Percentiles rank a stretch among this genome's conserved stretches.
Conservation (phyloP, 306 rosid species). For the Acacia acuminata region DNA sequence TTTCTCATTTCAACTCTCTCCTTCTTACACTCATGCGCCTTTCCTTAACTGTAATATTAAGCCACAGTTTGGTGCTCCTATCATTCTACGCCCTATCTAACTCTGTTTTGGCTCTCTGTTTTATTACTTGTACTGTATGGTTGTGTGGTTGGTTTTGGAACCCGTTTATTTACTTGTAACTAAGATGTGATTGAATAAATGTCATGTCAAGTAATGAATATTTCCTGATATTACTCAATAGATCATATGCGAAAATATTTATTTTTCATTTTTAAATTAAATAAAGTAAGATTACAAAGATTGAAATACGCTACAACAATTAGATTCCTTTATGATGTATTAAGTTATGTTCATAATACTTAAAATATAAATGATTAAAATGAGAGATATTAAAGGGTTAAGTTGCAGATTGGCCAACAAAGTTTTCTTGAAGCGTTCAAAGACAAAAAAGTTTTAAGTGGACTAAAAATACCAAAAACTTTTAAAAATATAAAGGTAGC, state of each 20-base stretch:
- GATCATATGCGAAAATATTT: not conserved
- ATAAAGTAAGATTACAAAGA: not conserved
- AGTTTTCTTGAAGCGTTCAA: too few species aligned
- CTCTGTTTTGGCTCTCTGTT: not conserved
- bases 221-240: not conserved
- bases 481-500: too few species aligned
- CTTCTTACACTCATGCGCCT: not conserved
- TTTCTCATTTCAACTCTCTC: slow-evolving; percentile 46
- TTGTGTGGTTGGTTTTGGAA: not conserved
- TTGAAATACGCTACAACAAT: not conserved
- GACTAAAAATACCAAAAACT: too few species aligned
- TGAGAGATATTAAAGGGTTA: too few species aligned
- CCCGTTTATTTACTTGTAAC: not conserved
- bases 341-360: too few species aligned
- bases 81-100: not conserved
- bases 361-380: too few species aligned
- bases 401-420: too few species aligned
- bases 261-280: not conserved
- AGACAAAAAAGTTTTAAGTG: too few species aligned
- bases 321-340: too few species aligned
- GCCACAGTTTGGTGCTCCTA: not conserved
- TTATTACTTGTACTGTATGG: not conserved
- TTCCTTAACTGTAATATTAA: not conserved
- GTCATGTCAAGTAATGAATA: not conserved
- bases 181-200: not conserved